Conservation (phyloP, 139 green algal genomes). For the Eudorina sp. region DNA sequence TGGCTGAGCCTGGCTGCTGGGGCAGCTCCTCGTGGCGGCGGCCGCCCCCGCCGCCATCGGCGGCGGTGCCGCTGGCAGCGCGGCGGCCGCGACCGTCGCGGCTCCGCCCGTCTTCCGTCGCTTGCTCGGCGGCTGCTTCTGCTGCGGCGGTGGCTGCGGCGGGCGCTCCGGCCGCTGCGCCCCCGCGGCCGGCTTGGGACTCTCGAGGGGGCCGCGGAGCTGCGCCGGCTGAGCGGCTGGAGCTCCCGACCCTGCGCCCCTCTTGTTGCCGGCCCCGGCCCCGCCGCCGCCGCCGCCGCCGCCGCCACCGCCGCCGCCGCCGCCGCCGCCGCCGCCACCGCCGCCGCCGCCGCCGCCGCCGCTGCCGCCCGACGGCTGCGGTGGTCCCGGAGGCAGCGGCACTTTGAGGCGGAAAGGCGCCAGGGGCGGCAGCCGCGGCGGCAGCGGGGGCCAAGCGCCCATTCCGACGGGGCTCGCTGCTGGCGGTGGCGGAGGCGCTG, state of each 20-base stretch:
- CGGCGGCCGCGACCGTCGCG: neutral
- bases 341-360: neutral
- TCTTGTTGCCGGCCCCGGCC: no score
- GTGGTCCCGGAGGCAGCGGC: neutral
- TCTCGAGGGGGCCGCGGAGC: no score
- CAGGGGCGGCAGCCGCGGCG: slow-evolving; percentile 8
- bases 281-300: neutral
- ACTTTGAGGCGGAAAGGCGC: neutral
- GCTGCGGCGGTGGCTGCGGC: no score
- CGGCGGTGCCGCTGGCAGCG: neutral
- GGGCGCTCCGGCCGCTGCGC: no score
- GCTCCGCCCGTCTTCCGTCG: neutral
- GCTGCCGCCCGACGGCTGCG: no score
- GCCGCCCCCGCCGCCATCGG: neutral
- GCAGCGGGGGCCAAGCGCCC: slow-evolving; percentile 14
- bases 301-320: neutral
- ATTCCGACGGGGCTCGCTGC: neutral
- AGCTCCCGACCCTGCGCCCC: no score
- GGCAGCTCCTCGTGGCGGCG: neutral
- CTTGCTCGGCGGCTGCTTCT: neutral
- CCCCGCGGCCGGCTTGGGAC: no score
- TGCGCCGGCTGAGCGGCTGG: no score
- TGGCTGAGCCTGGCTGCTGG: no score
- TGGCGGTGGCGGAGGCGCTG: neutral
- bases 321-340: neutral